Conservation (phyloP, 257 asterid genomes). For the Solanum neorickii region DNA sequence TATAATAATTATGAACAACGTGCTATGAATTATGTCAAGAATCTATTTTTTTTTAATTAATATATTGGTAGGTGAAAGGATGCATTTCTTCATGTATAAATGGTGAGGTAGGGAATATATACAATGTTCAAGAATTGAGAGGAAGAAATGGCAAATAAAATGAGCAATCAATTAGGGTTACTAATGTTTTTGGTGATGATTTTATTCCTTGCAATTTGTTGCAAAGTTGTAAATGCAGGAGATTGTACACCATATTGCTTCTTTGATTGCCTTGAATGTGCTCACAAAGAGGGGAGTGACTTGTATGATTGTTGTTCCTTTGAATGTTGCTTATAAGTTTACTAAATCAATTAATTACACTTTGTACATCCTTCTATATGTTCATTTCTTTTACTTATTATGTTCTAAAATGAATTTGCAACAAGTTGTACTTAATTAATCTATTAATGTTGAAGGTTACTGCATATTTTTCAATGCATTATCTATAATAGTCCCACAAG, state of each 20-base stretch:
- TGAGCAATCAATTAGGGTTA: neutral
- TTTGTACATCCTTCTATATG: neutral
- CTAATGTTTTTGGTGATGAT: neutral
- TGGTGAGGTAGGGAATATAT: neutral
- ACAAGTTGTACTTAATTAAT: too few species aligned
- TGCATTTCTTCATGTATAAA: neutral
- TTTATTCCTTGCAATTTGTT: neutral
- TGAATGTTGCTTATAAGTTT: neutral
- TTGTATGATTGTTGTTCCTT: neutral
- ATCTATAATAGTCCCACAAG: too few species aligned
- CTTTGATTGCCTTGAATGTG: neutral
- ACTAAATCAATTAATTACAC: neutral
- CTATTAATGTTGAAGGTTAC: neutral
- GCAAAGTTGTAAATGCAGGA: neutral
- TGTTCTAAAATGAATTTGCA: neutral
- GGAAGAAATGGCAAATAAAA: neutral
- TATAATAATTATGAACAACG: neutral
- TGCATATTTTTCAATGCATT: neutral
- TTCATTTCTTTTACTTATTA: too few species aligned
- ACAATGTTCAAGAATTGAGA: neutral
- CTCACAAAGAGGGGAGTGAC: neutral
- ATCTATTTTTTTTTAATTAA: neutral
- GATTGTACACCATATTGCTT: neutral
- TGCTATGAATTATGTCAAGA: neutral
- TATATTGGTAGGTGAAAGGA: neutral